Evolutionary conservation across 2,329 filamentous ascomycete genomes (phyloP), one percentile per base, ranked within the genome.

Genomic region (Calonectria ilicicola): DNA sequence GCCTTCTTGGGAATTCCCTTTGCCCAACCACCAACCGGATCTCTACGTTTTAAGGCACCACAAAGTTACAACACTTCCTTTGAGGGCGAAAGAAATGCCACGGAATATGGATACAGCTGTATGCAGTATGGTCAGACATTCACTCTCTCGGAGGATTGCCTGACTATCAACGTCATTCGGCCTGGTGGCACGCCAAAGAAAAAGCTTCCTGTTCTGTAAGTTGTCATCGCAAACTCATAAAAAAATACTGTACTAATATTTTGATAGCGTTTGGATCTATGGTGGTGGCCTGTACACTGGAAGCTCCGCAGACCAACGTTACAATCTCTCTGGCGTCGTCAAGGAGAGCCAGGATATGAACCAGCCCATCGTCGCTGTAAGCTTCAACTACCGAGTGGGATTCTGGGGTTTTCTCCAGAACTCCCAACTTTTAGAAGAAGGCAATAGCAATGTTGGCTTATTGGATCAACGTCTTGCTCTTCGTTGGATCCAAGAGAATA

Each of bases 341-440:
- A 82, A 87, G 53, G 86, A 88, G 29, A 86, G 88, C 8, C 86
- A 88, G 47, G 82, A 86, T 4, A 86, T 90, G 26, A 85, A 84
- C 47, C 87, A 89, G 75, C 89, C 89, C 0, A 84, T 92, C 47
- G 85, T 91, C 19, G 87, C 84, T 1, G 87, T 90, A 2, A 87
- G 85, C 53, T 83, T 91, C 75, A 90, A 90, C 76, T 91, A 90
- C 72, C 85, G 89, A 15, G 81, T 89, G 8, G 86, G 84, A 7
- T 85, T 87, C 67, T 91, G 87, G 83, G 89, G 89, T 0, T 91
- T 90, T 76, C 76, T 91, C 10, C 85, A 87, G 64, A 86, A 85
- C 0, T 83, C 83, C 5, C 82, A 87, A 53, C 77, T 90, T 1
- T 80, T 83, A 6, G 80, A 80, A 3, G 84, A 86, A 44, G 84